Base-by-base conservation (phyloP, 2,329 filamentous ascomycete genomes). In the Epichloe glyceriae region DNA sequence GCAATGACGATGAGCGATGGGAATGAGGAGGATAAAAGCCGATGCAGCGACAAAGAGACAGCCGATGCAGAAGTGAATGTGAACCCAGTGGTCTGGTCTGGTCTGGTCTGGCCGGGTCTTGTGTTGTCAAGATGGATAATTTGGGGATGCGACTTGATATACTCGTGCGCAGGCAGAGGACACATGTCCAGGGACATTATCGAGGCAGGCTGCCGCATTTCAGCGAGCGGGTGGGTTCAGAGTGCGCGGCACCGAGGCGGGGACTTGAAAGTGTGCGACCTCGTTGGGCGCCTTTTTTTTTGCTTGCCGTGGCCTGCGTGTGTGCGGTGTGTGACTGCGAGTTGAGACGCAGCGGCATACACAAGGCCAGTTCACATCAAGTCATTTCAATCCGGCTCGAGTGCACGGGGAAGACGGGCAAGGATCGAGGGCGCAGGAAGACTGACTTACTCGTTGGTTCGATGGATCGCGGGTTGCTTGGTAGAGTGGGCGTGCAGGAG, bases 131-230 rank as follows among this genome's bases (percentile, higher is more conserved):
- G 37, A 50, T 10, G 30, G 17, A 34, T n/a, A 39, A 41, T 42
- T 51, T 34, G 38, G 46, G 45, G 42, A 50, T 50, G 51, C 47
- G 42, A 49, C 49, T 50, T 52, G 51, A 50, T 52, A 52, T 54
- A 49, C 41, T 52, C 40, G 43, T 50, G 52, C 53, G 49, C 52
- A 44, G 51, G 42, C 53, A 56, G 55, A 60, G 58, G 58, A 60
- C 58, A 60, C 57, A 51, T 57, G 58, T 59, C 51, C 53, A 52
- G 49, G 53, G 54, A 50, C 51, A 47, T 30, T 30, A 3, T 30
- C 3, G 30, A 30, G 30, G 30, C 30, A 26, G 51, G 54, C 50
- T 42, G 48, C 50, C 44, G 52, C 55, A 57, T 52, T 53, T 49
- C 55, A 54, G 48, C 41, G 54, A 41, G 48, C 35, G 53, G 51